A percentile compares a stretch with the other conserved stretches of the same genome.
Evolutionary conservation across 371 early-diverging fungal species (phyloP).

Genomic region (Mucor piriformis): DNA sequence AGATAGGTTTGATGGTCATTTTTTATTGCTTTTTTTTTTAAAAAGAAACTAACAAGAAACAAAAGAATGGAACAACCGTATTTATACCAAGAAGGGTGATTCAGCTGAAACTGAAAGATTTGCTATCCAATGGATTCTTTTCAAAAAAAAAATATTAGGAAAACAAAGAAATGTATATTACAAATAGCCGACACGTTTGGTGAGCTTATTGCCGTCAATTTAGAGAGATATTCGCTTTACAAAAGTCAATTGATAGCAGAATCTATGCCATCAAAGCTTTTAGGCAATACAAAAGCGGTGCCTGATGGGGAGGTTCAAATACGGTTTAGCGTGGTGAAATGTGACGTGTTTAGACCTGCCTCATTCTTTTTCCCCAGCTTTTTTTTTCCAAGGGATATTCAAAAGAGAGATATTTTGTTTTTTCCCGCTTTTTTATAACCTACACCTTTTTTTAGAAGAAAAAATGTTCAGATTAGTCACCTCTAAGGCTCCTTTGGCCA

Average conservation of each 20-base stretch:
- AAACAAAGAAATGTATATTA: background rate
- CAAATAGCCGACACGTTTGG: background rate
- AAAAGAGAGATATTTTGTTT: background rate
- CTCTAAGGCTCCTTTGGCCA: conserved; percentile 61
- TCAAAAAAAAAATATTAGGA: background rate
- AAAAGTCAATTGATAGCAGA: too few species aligned
- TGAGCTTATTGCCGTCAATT: too few species aligned
- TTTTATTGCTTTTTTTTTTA: background rate
- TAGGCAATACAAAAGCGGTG: too few species aligned
- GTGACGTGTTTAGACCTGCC: background rate
- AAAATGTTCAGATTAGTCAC: conserved; percentile 66
- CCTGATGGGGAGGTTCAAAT: too few species aligned
- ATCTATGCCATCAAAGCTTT: too few species aligned
- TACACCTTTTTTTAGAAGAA: conserved; percentile 19
- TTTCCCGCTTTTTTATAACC: conserved; percentile 3
- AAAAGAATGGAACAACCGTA: background rate
- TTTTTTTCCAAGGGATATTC: background rate
- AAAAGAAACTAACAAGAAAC: background rate
- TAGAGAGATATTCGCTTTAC: too few species aligned
- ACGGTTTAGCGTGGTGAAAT: too few species aligned
- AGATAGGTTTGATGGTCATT: conserved; percentile 53
- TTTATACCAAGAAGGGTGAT: background rate
- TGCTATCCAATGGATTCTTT: background rate
- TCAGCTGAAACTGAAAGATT: conserved; percentile 9
- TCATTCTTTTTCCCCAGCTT: background rate